Conservation (phyloP, 305 asterid genomes). For the Striga hermonthica region DNA sequence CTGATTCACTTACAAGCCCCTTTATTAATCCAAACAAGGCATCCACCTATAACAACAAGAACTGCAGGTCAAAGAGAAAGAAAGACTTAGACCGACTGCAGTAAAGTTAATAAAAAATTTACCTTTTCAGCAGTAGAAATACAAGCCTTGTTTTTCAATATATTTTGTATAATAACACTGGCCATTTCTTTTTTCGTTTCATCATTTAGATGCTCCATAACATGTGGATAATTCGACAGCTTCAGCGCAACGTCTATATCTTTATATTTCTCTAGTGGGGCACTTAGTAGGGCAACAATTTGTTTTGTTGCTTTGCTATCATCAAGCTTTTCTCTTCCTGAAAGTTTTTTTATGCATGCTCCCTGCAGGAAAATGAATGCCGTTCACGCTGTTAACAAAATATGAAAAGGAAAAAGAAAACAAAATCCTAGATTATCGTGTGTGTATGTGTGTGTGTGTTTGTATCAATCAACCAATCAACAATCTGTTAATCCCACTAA, state of each 20-base stretch:
- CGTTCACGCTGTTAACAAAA: conserved; percentile 24
- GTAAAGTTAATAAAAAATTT: conserved; percentile 25
- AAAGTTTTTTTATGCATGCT: conserved; percentile 74
- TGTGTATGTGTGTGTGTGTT: too few relatives aligned
- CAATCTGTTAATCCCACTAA: too few relatives aligned
- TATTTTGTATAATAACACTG: conserved; percentile 77
- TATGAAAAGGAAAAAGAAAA: conserved; percentile 22
- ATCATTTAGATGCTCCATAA: conserved; percentile 79
- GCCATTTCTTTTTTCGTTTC: conserved; percentile 92
- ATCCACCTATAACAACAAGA: conserved; percentile 63
- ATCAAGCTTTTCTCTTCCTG: conserved; percentile 77
- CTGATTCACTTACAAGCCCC: conserved; percentile 76
- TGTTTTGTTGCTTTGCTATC: conserved; percentile 85
- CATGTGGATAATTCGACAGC: conserved; percentile 83
- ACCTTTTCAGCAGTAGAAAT: conserved; percentile 95
- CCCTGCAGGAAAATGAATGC: conserved; percentile 61
- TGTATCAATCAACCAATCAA: too few relatives aligned
- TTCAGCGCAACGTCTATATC: conserved; percentile 88
- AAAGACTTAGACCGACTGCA: conserved; percentile 27
- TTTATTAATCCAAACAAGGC: conserved; percentile 81
- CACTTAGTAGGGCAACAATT: conserved; percentile 90
- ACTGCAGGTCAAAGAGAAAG: conserved; percentile 32
- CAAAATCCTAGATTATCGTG: background rate
- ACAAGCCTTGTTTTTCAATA: conserved; percentile 72
- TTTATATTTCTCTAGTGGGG: conserved; percentile 92